Base-by-base conservation (phyloP, 306 rosid genomes). In the Heteromeles arbutifolia region DNA sequence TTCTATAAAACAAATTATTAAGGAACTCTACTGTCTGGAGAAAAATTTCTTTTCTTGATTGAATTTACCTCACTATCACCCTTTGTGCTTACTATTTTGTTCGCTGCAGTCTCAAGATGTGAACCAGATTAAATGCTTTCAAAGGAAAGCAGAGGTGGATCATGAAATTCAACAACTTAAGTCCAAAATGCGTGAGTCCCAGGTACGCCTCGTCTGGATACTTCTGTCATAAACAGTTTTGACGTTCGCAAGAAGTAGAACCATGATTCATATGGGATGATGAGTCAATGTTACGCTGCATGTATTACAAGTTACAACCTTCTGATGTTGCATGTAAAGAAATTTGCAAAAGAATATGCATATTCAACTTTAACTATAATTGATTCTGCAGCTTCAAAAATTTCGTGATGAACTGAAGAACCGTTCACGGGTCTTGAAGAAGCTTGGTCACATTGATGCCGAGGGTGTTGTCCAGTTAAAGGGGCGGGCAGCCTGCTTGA, bases 401-500 rank as follows among this genome's bases (percentile, higher is more conserved):
- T 95, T 95, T 54, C 91, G 99, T 7, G 97, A 89, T 56, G 99
- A 95, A 80, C 89, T 95, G 15, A 92, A 84, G 87, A 95, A 92
- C 68, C 97, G 99, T 57, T 89, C 99, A 5, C 87, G 97, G 37
- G 99, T 95, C 32, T 84, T 95, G 87, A 92, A 85, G 90, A 95
- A 90, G 85, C 97, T 95, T 79, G 99, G 99, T 73, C 99, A 95
- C 86, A 86, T 95, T 74, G 96, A 95, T 82, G 84, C 91, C 18
- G 97, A 95, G 67, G 87, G 93, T 77, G 96, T 95, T 82, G 97
- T 95, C 77, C 97, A 92, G 87, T 85, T 95, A 85, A 95, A 95
- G 87, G 99, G 99, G 72, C 87, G 97, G 71, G 97, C 97, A 45
- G 99, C 99, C 75, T 95, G 99, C 88, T 85, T 95, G 97, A 89